Percentiles rank a stretch among this genome's conserved stretches.
Conservation (phyloP, 352 stramenopile genomes). For the Phytophthora agathidicida region DNA sequence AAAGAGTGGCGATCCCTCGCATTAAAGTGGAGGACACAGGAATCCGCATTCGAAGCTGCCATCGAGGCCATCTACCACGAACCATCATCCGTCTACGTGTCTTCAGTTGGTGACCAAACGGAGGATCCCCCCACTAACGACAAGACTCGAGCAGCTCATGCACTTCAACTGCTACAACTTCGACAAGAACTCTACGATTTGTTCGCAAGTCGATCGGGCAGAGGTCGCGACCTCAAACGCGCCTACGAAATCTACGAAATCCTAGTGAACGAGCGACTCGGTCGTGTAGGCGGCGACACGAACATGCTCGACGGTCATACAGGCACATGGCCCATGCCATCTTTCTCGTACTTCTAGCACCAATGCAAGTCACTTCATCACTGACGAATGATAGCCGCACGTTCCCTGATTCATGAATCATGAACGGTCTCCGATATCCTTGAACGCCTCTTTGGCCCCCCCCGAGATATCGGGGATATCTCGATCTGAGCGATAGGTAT, state of each 20-base stretch:
- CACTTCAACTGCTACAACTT: conserved; percentile 49
- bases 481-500: conserved; percentile 7
- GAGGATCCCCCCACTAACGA: background rate
- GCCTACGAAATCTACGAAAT: conserved; percentile 41
- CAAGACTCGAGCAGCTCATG: conserved; percentile 27
- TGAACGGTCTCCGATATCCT: conserved; percentile 25
- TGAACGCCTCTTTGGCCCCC: background rate
- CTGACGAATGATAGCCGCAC: conserved; percentile 8
- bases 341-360: background rate
- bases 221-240: conserved; percentile 36
- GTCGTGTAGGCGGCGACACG: conserved; percentile 19
- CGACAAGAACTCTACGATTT: conserved; percentile 64
- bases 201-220: conserved; percentile 38
- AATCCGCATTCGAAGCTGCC: conserved; percentile 52
- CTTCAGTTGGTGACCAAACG: background rate
- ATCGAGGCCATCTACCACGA: conserved; percentile 56
- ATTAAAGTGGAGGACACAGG: conserved; percentile 55
- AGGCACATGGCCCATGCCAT: background rate
- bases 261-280: conserved; percentile 37
- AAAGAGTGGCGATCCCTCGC: conserved; percentile 58
- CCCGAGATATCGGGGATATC: no score
- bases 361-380: background rate
- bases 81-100: background rate
- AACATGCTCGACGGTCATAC: conserved; percentile 17
- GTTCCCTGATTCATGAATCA: conserved; percentile 7